Conservation (phyloP, 805 yeast species). For the Naumovozyma dairenensis region DNA sequence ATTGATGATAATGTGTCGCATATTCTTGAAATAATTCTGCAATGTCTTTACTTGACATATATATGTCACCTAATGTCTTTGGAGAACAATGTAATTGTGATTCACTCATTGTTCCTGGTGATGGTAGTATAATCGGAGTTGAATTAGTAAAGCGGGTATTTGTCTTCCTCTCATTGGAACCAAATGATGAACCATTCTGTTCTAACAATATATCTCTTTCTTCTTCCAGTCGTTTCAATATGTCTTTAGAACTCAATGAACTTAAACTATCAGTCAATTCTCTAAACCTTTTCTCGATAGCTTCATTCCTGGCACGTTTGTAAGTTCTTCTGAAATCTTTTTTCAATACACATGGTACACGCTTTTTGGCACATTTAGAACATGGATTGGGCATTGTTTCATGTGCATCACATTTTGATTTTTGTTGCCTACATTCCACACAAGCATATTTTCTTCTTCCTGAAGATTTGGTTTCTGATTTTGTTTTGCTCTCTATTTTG, state of each 20-base stretch:
- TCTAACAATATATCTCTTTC: conserved; percentile 16
- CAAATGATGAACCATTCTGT: conserved; percentile 16
- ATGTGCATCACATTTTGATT: conserved; percentile 78
- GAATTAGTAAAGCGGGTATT: not conserved
- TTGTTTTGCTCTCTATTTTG: no score
- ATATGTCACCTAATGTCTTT: conserved; percentile 59
- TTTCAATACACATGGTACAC: conserved; percentile 59
- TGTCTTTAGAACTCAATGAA: conserved; percentile 19
- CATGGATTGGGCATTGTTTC: conserved; percentile 70
- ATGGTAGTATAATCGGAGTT: not conserved
- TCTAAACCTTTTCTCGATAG: conserved; percentile 65
- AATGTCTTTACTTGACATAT: conserved; percentile 49
- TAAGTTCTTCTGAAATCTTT: conserved; percentile 82
- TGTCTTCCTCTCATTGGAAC: conserved; percentile 2
- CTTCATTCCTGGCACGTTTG: conserved; percentile 72
- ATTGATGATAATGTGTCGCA: conserved; percentile 65
- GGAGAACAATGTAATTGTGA: conserved; percentile 38
- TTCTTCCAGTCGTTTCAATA: conserved; percentile 16
- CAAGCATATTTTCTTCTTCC: conserved; percentile 53
- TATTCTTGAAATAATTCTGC: conserved; percentile 57
- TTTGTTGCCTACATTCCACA: conserved; percentile 92
- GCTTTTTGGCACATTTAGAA: conserved; percentile 64
- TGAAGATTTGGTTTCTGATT: no score
- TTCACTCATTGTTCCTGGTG: not conserved
- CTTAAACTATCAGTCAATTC: conserved; percentile 49